Percentiles rank a stretch among this genome's conserved stretches.
phyloP scores from a whole-genome alignment of 306 rosid genomes.

The Medicago truncatula region MtrunA17r5.0-ANR NC_053049.1:26380501-26381000 shows the following conservation, averaged over 20 bases:
- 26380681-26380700: neutral
- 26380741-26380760: neutral
- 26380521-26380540: constrained; percentile 92
- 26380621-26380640: constrained; percentile 96
- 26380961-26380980: constrained; percentile 34
- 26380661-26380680: constrained; percentile 14
- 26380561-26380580: constrained; percentile 82
- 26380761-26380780: neutral
- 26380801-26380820: neutral
- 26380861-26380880: neutral
- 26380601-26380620: constrained; percentile 85
- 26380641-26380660: constrained; percentile 28
- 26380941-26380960: neutral
- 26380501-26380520: constrained; percentile 82
- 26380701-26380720: neutral
- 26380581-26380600: constrained; percentile 75
- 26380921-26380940: neutral
- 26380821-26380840: neutral
- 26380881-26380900: neutral
- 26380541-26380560: constrained; percentile 93
- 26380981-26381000: constrained; percentile 25
- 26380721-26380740: neutral
- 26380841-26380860: neutral
- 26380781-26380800: neutral
- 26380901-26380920: neutral